Conservation (phyloP, 331 rosid genomes). For the Acacia pycnantha region DNA sequence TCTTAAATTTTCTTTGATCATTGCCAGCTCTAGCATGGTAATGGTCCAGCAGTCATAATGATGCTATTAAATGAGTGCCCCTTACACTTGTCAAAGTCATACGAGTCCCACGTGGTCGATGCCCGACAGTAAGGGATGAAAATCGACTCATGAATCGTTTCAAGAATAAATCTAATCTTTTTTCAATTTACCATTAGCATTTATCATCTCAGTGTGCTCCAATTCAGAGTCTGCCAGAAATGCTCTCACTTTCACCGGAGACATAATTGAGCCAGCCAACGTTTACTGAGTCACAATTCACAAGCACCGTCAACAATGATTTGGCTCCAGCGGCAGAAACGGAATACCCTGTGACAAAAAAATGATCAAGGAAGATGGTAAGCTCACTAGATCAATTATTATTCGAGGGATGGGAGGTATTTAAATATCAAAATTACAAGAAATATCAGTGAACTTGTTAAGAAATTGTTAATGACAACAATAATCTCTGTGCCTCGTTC, state of each 20-base stretch:
- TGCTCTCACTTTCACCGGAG: background rate
- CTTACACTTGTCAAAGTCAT: constrained; percentile 56
- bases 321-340: background rate
- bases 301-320: background rate
- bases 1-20: constrained; percentile 62
- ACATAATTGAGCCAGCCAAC: background rate
- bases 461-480: background rate
- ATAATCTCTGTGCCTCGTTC: background rate
- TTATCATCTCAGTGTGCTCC: background rate
- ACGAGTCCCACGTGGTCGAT: constrained; percentile 42
- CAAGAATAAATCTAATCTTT: background rate
- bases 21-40: constrained; percentile 76
- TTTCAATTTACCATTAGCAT: background rate
- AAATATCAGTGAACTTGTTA: background rate
- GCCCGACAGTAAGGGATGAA: constrained; percentile 10
- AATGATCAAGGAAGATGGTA: background rate
- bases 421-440: constrained; percentile 2
- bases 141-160: constrained; percentile 1
- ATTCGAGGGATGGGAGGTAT: background rate
- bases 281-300: background rate
- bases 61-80: constrained; percentile 53
- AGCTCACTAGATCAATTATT: background rate
- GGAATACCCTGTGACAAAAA: background rate
- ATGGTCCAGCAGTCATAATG: constrained; percentile 87
- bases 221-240: constrained; percentile 3